Base-by-base conservation (phyloP, 1,284 basidiomycete genomes). In the Marasmius tenuissimus region DNA sequence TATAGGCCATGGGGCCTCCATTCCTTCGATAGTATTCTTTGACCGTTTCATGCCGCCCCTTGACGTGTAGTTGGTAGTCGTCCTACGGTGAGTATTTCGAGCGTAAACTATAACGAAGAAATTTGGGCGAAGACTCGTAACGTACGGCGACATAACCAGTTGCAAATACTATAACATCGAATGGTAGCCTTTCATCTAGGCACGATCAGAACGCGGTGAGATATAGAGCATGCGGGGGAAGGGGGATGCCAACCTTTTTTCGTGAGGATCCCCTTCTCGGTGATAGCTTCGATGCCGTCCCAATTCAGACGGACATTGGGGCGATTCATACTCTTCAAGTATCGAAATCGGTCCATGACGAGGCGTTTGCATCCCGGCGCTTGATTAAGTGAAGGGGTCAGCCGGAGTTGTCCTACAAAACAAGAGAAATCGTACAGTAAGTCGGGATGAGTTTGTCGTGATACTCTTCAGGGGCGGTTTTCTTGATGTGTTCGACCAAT, bases 1-100 rank as follows among this genome's bases (percentile, higher is more conserved):
- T 63, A 64, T 81, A 81, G 4, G 78, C 78, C 54, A 72, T 75
- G 0, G 80, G 77, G 1, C 79, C 79, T 6, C 70, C 71, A 27
- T 75, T 68, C 4, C 61, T 63, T 11, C 72, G 71, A 62, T 74
- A 79, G 61, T 79, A 81, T 35, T 79, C 74, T 52, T 73, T 65
- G 6, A 81, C 66, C 1, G 76, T 73, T 48, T 68, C 64, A 4
- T 67, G 65, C 14, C 51, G 57, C 1, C 78, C 78, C 1, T 62
- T 63, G 11, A 78, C 66, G 39, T 61, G 52, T 27, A 78, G 61
- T 2, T 73, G 73, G 57, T 71, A 78, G 20, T 66, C 59, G 57
- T 77, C 73, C 76, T 76, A 57, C 10, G 48, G 37, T n/a, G 38
- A 16, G 34, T 10, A 37, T 11, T 22, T 27, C 27, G 16, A 35